These are phyloP conservation scores for Diaporthe humulicola DNA, from an alignment of 2,329 filamentous ascomycete species.

Conservation along the genomic window DNA sequence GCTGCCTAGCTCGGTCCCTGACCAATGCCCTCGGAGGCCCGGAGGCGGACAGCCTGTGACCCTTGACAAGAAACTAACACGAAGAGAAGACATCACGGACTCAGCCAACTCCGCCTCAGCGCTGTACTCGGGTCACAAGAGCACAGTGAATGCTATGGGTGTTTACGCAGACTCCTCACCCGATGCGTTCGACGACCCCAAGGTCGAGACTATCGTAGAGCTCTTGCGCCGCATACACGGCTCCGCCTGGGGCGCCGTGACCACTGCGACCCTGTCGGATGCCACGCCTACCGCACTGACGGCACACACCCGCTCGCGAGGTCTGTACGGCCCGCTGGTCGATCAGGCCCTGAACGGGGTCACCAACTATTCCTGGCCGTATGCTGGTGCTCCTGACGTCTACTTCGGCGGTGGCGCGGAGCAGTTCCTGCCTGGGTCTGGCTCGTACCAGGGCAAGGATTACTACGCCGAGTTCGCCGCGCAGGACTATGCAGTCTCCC, in stretches of 20 bases:
- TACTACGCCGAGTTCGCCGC: conserved; percentile 85
- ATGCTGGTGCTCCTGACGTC: conserved; percentile 81
- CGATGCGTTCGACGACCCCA: conserved; percentile 83
- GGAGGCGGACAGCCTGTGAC: neutral
- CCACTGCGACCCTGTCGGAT: conserved; percentile 85
- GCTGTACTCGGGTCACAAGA: conserved; percentile 87
- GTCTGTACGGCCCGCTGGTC: conserved; percentile 78
- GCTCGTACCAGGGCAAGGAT: conserved; percentile 77
- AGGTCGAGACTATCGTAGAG: conserved; percentile 86
- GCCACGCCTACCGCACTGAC: conserved; percentile 84
- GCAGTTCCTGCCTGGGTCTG: conserved; percentile 77
- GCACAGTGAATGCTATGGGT: conserved; percentile 83
- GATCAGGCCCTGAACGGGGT: conserved; percentile 83
- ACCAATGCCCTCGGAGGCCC: conserved; percentile 32
- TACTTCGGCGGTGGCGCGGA: conserved; percentile 88
- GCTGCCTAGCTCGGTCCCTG: neutral
- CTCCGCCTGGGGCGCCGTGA: conserved; percentile 75
- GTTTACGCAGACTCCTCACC: conserved; percentile 84
- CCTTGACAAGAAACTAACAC: conserved; percentile 54
- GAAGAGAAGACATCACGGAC: conserved; percentile 78
- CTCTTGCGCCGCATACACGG: conserved; percentile 74
- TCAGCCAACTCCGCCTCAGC: conserved; percentile 88
- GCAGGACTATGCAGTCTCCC: conserved; percentile 77
- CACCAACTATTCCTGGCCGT: conserved; percentile 85
- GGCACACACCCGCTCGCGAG: conserved; percentile 79